These are phyloP conservation scores for Backusella parvicylindrica DNA, from an alignment of 192 early-diverging fungal genomes.

Conservation along the genomic window DNA sequence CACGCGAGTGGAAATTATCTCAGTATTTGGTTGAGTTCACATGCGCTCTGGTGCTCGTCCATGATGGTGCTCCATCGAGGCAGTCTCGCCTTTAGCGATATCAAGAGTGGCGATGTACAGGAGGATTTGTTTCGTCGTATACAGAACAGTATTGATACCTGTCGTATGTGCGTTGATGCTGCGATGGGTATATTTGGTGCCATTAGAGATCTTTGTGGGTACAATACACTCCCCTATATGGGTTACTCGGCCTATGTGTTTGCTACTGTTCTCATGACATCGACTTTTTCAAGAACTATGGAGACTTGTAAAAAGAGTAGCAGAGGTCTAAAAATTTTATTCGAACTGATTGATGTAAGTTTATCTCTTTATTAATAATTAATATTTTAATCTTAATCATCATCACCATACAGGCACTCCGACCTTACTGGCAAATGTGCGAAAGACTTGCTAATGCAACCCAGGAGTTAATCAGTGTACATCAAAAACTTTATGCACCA, in stretches of 20 bases:
- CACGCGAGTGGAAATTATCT: conserved; percentile 15
- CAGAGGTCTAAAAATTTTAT: conserved; percentile 9
- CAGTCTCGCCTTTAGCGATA: conserved; percentile 21
- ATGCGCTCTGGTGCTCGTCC: conserved; percentile 21
- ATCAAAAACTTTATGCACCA: conserved; percentile 18
- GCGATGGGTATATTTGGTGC: conserved; percentile 20
- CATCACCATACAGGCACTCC: not conserved
- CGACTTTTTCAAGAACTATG: conserved; percentile 5
- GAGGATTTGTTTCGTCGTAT: conserved; percentile 3
- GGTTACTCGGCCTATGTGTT: conserved; percentile 29
- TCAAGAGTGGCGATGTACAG: not conserved
- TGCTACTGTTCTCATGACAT: conserved; percentile 32
- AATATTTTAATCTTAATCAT: not conserved
- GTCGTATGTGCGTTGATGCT: conserved; percentile 15
- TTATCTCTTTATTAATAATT: not conserved
- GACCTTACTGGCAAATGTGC: conserved; percentile 31
- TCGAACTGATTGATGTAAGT: conserved; percentile 21
- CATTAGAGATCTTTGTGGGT: conserved; percentile 19
- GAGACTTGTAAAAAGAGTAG: conserved; percentile 17
- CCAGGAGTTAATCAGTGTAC: conserved; percentile 12
- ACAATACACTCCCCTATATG: conserved; percentile 23
- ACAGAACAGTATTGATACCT: conserved; percentile 12
- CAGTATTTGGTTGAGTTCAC: conserved; percentile 16
- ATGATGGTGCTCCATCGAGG: conserved; percentile 24
- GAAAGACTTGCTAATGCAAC: conserved; percentile 24